Evolutionary conservation across 208 protist genomes (phyloP).

Genomic region (Angomonas ambiguus): DNA sequence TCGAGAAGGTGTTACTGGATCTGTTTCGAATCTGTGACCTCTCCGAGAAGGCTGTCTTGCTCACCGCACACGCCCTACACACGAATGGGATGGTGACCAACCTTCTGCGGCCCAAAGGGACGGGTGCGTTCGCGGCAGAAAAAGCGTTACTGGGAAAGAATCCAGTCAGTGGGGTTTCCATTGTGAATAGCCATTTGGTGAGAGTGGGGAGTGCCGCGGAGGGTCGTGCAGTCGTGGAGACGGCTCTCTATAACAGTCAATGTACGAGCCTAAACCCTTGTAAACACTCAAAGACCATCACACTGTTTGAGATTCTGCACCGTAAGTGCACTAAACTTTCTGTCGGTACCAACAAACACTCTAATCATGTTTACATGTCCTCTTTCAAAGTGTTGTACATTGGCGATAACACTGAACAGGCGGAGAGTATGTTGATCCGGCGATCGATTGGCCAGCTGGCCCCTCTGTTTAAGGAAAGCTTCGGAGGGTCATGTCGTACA

Average conservation of each 20-base stretch:
- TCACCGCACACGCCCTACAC: constrained; percentile 27
- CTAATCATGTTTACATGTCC: constrained; percentile 28
- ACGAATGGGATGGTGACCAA: constrained; percentile 20
- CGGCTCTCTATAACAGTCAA: constrained; percentile 28
- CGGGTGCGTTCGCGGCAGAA: background rate
- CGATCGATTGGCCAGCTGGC: constrained; percentile 10
- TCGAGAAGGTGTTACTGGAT: constrained; percentile 13
- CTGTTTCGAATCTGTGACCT: no score
- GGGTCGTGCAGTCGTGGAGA: constrained; percentile 20
- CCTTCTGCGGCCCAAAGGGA: constrained; percentile 22
- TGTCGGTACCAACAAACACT: background rate
- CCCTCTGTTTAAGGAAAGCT: constrained; percentile 27
- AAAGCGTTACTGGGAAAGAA: constrained; percentile 21
- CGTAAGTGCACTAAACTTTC: constrained; percentile 17
- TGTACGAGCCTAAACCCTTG: constrained; percentile 22
- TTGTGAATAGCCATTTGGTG: constrained; percentile 27
- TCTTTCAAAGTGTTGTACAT: constrained; percentile 33
- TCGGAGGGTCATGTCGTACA: constrained; percentile 29
- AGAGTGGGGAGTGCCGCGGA: constrained; percentile 17
- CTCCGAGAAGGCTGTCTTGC: no score
- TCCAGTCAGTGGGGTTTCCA: constrained; percentile 29
- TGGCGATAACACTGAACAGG: constrained; percentile 20
- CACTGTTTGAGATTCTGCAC: constrained; percentile 28
- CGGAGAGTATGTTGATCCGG: background rate
- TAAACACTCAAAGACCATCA: constrained; percentile 16